Evolutionary conservation across 2,329 filamentous ascomycete genomes (phyloP).

Genomic region (Macrophomina pseudophaseolina): DNA sequence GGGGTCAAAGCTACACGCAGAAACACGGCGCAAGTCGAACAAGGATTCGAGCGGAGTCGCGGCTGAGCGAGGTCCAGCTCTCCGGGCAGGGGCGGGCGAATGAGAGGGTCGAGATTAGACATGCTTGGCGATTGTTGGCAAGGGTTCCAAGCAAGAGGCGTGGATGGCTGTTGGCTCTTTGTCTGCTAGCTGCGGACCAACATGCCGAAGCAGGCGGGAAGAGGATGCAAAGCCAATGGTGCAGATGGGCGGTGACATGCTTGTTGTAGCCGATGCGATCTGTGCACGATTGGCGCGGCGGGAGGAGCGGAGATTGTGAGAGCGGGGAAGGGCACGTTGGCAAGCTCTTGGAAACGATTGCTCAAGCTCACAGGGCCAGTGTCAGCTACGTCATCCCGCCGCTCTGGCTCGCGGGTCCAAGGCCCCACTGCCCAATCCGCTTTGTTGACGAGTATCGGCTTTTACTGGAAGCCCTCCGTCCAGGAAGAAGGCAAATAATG

Average conservation of each 20-base stretch:
- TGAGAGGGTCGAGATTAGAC: conserved; percentile 5
- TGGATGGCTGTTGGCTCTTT: neutral
- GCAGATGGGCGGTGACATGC: neutral
- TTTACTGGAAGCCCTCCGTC: neutral
- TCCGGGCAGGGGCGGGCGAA: conserved; percentile 3
- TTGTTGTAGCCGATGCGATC: neutral
- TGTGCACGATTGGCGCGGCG: neutral
- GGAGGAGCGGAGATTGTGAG: neutral
- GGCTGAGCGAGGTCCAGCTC: neutral
- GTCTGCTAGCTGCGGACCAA: neutral
- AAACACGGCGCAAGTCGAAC: conserved; percentile 13
- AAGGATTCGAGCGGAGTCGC: conserved; percentile 1
- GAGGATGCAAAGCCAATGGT: conserved; percentile 1
- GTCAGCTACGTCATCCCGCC: conserved; percentile 16
- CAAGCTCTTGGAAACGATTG: conserved; percentile 4
- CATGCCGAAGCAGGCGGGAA: neutral
- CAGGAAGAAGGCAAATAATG: too few species aligned
- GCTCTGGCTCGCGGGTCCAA: neutral
- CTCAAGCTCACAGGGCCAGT: conserved; percentile 14
- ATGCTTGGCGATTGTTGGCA: conserved; percentile 11
- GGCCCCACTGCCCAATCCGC: neutral
- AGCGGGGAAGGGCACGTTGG: conserved; percentile 9
- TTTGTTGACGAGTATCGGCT: neutral
- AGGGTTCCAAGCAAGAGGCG: neutral
- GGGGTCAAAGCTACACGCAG: neutral